phyloP scores from a whole-genome alignment of 2,329 filamentous ascomycete genomes.

The Akanthomyces dipterigenus region DNA sequence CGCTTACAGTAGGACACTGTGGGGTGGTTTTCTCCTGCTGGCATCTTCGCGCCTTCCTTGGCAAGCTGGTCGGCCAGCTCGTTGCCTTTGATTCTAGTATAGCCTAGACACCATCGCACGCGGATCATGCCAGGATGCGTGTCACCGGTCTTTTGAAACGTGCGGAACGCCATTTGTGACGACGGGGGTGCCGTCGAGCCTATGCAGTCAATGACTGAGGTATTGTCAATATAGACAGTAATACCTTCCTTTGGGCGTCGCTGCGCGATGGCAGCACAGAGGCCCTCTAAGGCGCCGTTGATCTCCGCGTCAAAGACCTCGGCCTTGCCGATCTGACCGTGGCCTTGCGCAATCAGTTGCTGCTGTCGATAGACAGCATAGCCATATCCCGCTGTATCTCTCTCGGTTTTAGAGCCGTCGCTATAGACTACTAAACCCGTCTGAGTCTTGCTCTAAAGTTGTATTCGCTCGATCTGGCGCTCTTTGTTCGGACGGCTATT shows the following conservation, averaged over 20 bases:
- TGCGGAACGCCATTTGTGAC: constrained; percentile 1
- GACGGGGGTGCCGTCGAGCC: background rate
- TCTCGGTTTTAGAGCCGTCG: background rate
- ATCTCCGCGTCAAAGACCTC: constrained; percentile 9
- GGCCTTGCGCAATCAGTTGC: background rate
- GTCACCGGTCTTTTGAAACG: background rate
- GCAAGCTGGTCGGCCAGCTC: constrained; percentile 8
- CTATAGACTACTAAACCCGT: background rate
- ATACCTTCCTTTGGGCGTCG: background rate
- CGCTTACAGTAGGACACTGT: constrained; percentile 1
- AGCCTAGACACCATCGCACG: constrained; percentile 1
- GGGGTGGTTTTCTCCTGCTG: background rate
- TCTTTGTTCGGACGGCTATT: too few relatives aligned
- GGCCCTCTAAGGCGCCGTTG: background rate
- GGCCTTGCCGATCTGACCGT: background rate
- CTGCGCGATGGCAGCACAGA: background rate
- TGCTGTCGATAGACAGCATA: background rate
- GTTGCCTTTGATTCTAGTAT: constrained; percentile 4
- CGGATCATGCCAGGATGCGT: background rate
- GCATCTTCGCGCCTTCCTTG: constrained; percentile 8
- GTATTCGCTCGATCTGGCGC: too few relatives aligned
- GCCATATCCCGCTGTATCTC: background rate
- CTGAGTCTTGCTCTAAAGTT: too few relatives aligned
- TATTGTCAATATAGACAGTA: constrained; percentile 9
- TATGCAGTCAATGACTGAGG: constrained; percentile 5